Conservation (phyloP, 1,284 basidiomycete genomes). For the Phellinidium pouzarii region DNA sequence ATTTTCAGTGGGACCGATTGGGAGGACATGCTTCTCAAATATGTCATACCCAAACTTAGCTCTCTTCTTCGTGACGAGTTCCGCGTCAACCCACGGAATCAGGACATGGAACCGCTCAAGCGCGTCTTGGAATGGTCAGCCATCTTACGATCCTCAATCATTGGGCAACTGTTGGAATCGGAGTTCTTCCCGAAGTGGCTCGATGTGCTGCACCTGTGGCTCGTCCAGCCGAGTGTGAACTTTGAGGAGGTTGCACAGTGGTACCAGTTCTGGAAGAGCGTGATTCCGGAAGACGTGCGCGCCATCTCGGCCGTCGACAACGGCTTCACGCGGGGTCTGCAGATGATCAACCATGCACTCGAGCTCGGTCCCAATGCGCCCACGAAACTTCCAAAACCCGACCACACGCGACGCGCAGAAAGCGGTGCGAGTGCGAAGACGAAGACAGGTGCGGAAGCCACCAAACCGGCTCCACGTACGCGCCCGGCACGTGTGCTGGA, state of each 20-base stretch:
- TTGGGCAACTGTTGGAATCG: slow-evolving; percentile 76
- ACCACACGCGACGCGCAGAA: slow-evolving; percentile 38
- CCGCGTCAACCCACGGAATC: slow-evolving; percentile 80
- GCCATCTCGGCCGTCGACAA: slow-evolving; percentile 57
- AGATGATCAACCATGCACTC: slow-evolving; percentile 90
- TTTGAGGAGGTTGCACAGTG: slow-evolving; percentile 89
- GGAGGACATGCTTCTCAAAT: slow-evolving; percentile 87
- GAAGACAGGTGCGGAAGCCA: not conserved
- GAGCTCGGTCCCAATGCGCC: slow-evolving; percentile 74
- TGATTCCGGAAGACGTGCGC: slow-evolving; percentile 67
- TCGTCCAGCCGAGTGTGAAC: slow-evolving; percentile 75
- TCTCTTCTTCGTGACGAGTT: slow-evolving; percentile 77
- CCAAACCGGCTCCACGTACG: slow-evolving; percentile 28
- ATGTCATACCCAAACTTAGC: slow-evolving; percentile 86
- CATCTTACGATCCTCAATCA: slow-evolving; percentile 68
- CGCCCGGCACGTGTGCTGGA: slow-evolving; percentile 49
- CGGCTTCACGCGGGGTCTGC: slow-evolving; percentile 81
- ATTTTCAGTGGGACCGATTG: slow-evolving; percentile 78
- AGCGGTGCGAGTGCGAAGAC: slow-evolving; percentile 24
- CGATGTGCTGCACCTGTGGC: slow-evolving; percentile 86
- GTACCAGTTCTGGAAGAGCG: slow-evolving; percentile 85
- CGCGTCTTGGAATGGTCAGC: slow-evolving; percentile 72
- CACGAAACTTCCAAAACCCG: slow-evolving; percentile 58
- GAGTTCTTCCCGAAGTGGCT: slow-evolving; percentile 98
- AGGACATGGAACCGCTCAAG: slow-evolving; percentile 81